Conservation (phyloP, 768 basidiomycete genomes). For the Pisolithus marmoratus region DNA sequence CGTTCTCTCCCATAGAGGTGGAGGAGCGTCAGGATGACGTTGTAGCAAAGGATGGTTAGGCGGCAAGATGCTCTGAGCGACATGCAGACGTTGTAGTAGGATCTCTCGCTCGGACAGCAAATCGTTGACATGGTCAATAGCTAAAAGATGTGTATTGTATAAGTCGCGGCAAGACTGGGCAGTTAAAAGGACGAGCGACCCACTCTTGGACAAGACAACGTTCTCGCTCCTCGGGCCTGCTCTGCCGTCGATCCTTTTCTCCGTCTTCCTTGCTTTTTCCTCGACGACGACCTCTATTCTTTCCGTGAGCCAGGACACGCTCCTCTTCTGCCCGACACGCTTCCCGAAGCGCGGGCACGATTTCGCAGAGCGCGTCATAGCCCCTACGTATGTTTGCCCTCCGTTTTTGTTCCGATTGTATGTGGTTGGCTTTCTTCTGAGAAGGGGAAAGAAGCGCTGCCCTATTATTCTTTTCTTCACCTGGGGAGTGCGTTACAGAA, state of each 20-base stretch:
- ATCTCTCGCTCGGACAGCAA: constrained; percentile 55
- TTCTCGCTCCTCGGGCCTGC: constrained; percentile 90
- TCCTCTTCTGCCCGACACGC: constrained; percentile 77
- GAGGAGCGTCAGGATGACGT: constrained; percentile 18
- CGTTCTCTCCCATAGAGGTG: constrained; percentile 72
- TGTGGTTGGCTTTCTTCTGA: constrained; percentile 92
- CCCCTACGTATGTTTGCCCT: constrained; percentile 86
- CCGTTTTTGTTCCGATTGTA: constrained; percentile 90
- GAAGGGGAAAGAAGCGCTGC: constrained; percentile 59
- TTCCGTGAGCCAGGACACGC: constrained; percentile 29
- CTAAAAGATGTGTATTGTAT: too few species aligned
- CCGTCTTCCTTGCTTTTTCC: constrained; percentile 40
- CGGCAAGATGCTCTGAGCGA: constrained; percentile 52
- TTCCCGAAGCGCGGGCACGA: constrained; percentile 75
- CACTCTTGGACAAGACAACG: constrained; percentile 83
- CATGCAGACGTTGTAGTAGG: constrained; percentile 54
- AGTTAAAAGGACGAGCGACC: constrained; percentile 21
- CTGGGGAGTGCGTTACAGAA: constrained; percentile 3
- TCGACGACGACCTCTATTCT: constrained; percentile 32
- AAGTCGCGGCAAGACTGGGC: too few species aligned
- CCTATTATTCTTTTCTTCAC: constrained; percentile 13
- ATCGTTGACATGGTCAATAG: constrained; percentile 78
- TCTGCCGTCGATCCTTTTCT: constrained; percentile 72
- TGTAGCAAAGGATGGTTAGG: constrained; percentile 53
- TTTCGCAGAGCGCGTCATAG: constrained; percentile 82